Conservation (phyloP, 1,284 basidiomycete species). For the Apiotrichum montevideense region DNA sequence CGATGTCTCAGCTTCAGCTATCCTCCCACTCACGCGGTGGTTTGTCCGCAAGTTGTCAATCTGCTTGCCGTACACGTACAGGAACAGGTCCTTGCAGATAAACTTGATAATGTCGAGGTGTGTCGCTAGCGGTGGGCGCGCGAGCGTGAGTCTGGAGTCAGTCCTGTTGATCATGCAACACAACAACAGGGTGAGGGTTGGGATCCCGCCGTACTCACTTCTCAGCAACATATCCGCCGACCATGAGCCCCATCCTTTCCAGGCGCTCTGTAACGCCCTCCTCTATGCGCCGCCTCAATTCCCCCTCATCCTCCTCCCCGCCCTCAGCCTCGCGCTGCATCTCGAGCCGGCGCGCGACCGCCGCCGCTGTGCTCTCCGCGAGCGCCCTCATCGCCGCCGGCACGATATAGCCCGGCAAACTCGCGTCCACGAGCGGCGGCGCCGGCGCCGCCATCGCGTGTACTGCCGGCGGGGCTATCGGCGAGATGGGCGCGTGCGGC, state of each 20-base stretch:
- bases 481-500: conserved; percentile 25
- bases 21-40: conserved; percentile 59
- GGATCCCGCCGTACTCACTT: conserved; percentile 52
- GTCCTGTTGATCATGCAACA: not conserved
- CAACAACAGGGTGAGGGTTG: too few relatives aligned
- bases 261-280: conserved; percentile 63
- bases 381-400: conserved; percentile 71
- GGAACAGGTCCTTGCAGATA: conserved; percentile 81
- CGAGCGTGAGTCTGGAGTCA: conserved; percentile 61
- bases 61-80: conserved; percentile 58
- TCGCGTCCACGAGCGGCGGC: conserved; percentile 58
- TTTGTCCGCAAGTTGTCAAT: conserved; percentile 93
- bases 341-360: conserved; percentile 51
- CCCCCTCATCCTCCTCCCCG: conserved; percentile 10
- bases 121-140: conserved; percentile 67
- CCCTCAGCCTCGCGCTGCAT: conserved; percentile 24
- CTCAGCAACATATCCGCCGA: conserved; percentile 79
- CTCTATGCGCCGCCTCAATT: conserved; percentile 57
- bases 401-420: conserved; percentile 75
- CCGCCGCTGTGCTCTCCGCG: conserved; percentile 62
- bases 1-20: not conserved
- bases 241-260: conserved; percentile 77
- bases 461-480: conserved; percentile 35
- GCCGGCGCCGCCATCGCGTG: conserved; percentile 43
- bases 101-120: conserved; percentile 90